Percentiles rank a stretch among this genome's conserved stretches.
phyloP scores from a whole-genome alignment of 805 yeast genomes.

The Wickerhamomyces sydowiorum region DNA sequence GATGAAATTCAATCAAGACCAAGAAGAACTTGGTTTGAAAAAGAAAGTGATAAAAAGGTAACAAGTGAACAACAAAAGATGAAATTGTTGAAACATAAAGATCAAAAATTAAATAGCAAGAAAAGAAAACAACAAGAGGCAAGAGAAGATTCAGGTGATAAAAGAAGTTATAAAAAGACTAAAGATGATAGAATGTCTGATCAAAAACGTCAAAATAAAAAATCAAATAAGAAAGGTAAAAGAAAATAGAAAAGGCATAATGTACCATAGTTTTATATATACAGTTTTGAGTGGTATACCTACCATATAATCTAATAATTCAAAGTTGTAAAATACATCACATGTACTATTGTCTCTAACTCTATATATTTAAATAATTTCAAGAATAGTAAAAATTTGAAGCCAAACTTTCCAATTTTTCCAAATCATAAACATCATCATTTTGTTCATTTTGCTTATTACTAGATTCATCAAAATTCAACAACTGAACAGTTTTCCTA shows the following conservation, averaged over 20 bases:
- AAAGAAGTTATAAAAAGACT: constrained; percentile 74
- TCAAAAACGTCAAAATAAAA: constrained; percentile 36
- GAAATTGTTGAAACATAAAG: constrained; percentile 37
- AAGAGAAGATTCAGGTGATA: constrained; percentile 38
- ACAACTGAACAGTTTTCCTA: constrained; percentile 43
- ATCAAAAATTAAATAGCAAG: constrained; percentile 56
- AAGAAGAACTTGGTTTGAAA: constrained; percentile 94
- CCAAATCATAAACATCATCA: constrained; percentile 7
- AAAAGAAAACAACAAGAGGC: constrained; percentile 70
- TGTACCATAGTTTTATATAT: neutral
- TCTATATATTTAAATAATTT: neutral
- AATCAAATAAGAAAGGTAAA: constrained; percentile 22
- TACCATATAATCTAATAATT: too few relatives aligned
- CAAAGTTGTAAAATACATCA: too few relatives aligned
- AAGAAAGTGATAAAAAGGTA: constrained; percentile 36
- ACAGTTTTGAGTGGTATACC: too few relatives aligned
- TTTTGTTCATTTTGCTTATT: neutral
- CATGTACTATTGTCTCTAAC: neutral
- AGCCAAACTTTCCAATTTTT: constrained; percentile 13
- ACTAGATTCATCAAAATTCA: constrained; percentile 24
- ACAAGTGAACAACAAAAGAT: constrained; percentile 26
- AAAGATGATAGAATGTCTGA: constrained; percentile 57
- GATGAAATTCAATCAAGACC: constrained; percentile 87
- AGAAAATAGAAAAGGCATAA: constrained; percentile 5
- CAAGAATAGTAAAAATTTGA: constrained; percentile 17